Conservation (phyloP, 169 alveolate genomes). For the Plasmodium inui region DNA sequence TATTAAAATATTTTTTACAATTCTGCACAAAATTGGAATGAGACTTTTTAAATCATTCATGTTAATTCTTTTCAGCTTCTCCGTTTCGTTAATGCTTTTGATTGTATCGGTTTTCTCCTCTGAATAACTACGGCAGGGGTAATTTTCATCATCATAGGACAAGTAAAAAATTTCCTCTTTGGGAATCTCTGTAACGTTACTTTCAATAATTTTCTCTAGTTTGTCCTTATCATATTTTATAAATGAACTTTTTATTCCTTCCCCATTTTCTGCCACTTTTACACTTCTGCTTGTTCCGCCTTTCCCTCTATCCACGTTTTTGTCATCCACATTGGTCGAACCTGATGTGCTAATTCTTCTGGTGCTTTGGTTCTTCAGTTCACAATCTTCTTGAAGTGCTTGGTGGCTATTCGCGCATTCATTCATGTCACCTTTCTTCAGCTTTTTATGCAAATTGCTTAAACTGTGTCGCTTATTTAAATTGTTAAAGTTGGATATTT, state of each 20-base stretch:
- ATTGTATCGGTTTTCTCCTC: conserved; percentile 42
- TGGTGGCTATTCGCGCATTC: background rate
- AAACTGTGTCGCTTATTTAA: background rate
- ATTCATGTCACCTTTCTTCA: conserved; percentile 7
- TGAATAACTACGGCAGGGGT: conserved; percentile 7
- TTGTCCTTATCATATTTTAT: conserved; percentile 55
- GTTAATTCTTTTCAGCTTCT: conserved; percentile 33
- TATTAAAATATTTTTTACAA: conserved; percentile 65
- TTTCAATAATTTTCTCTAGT: conserved; percentile 27
- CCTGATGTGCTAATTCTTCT: background rate
- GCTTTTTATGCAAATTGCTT: conserved; percentile 18
- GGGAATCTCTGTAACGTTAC: conserved; percentile 10
- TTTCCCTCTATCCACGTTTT: background rate
- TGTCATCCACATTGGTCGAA: background rate
- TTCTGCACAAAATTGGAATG: conserved; percentile 50
- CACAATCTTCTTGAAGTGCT: background rate
- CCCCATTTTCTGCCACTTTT: background rate
- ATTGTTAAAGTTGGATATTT: background rate
- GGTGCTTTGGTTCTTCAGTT: background rate
- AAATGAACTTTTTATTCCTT: background rate
- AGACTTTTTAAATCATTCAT: conserved; percentile 28
- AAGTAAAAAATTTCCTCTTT: conserved; percentile 57
- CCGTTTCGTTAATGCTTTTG: conserved; percentile 32
- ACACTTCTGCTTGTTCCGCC: background rate
- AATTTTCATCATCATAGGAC: conserved; percentile 17